Conservation (phyloP, 768 basidiomycete genomes). For the Kwoniella dendrophila region DNA sequence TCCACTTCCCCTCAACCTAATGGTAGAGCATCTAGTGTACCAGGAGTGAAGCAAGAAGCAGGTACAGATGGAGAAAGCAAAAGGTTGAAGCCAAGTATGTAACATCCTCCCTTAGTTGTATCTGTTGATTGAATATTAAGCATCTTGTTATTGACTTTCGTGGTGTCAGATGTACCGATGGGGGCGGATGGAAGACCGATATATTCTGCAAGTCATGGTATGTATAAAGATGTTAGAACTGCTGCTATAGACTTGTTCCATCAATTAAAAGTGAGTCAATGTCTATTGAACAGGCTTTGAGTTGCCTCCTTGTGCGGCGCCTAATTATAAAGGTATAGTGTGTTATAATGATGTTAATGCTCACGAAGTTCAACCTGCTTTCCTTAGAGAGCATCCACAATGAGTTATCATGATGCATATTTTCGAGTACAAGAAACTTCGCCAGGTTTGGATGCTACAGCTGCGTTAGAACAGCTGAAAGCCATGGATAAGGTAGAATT, state of each 20-base stretch:
- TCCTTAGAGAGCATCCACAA: conserved; percentile 21
- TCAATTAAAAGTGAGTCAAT: conserved; percentile 22
- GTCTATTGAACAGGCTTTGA: no score
- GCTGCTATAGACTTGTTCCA: conserved; percentile 20
- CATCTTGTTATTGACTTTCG: neutral
- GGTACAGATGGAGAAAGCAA: conserved; percentile 12
- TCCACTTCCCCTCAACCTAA: conserved; percentile 20
- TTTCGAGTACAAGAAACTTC: conserved; percentile 27
- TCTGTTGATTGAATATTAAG: neutral
- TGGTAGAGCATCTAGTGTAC: conserved; percentile 11
- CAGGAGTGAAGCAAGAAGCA: conserved; percentile 12
- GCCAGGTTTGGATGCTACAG: conserved; percentile 32
- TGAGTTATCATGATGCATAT: conserved; percentile 27
- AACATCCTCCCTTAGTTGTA: no score
- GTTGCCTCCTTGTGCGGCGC: no score
- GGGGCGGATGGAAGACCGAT: conserved; percentile 19
- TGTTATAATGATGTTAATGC: no score
- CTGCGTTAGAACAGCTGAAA: conserved; percentile 38
- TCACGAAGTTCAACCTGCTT: no score
- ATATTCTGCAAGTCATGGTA: conserved; percentile 20
- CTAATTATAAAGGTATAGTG: no score
- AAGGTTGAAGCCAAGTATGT: conserved; percentile 16
- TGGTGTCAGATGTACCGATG: conserved; percentile 2
- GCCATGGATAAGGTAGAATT: conserved; percentile 36
- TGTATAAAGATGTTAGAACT: conserved; percentile 25